Percentiles rank a stretch among this genome's conserved stretches.
These are phyloP conservation scores for Pulveroboletus frians DNA, from an alignment of 768 basidiomycete genomes.

Conservation along the genomic window DNA sequence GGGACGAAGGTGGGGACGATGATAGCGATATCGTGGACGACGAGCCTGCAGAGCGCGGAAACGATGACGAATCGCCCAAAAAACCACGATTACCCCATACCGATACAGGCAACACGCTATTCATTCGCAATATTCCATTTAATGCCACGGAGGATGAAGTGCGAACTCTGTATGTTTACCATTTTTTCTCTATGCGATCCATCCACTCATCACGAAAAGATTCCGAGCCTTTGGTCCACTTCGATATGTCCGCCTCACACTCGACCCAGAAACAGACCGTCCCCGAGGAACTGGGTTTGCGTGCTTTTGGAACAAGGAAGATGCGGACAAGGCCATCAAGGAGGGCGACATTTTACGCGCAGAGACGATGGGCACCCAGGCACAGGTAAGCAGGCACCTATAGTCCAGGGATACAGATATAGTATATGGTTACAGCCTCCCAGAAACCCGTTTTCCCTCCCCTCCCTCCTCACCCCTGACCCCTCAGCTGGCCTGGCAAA, in stretches of 20 bases:
- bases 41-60: slow-evolving; percentile 1
- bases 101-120: slow-evolving; percentile 86
- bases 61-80: slow-evolving; percentile 39
- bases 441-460: slow-evolving; percentile 82
- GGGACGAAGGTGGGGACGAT: slow-evolving; percentile 28
- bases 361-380: slow-evolving; percentile 53
- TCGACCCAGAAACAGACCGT: slow-evolving; percentile 77
- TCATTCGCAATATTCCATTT: slow-evolving; percentile 91
- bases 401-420: neutral
- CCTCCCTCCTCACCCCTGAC: slow-evolving; percentile 90
- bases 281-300: slow-evolving; percentile 95
- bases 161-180: slow-evolving; percentile 60
- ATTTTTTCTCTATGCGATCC: neutral
- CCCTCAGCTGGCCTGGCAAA: slow-evolving; percentile 82
- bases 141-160: slow-evolving; percentile 91
- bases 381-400: slow-evolving; percentile 27
- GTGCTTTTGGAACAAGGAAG: slow-evolving; percentile 92
- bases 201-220: slow-evolving; percentile 26
- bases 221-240: slow-evolving; percentile 91
- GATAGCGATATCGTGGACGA: slow-evolving; percentile 27
- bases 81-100: slow-evolving; percentile 75
- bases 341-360: slow-evolving; percentile 69
- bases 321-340: slow-evolving; percentile 79
- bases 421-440: slow-evolving; percentile 37
- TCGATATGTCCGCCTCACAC: slow-evolving; percentile 86